A percentile compares a stretch with the other conserved stretches of the same genome.
Evolutionary conservation across 129 eudicot genomes (phyloP).

Genomic region (Ambrosia trifida): DNA sequence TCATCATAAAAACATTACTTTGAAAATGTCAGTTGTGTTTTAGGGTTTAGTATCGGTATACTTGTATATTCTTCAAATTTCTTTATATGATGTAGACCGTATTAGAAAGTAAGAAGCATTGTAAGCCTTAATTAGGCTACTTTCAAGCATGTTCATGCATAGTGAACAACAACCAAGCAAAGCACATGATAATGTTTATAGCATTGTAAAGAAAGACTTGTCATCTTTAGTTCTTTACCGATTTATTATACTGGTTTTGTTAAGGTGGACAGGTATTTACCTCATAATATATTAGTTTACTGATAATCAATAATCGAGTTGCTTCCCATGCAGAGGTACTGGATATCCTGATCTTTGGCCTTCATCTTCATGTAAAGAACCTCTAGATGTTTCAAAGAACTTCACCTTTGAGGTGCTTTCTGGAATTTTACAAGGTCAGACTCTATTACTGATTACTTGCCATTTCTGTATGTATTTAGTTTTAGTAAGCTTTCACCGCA

Average conservation of each 20-base stretch:
- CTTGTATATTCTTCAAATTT: background rate
- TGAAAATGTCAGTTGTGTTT: background rate
- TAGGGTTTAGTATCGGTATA: no score
- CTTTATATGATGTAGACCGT: background rate
- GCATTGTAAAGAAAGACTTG: background rate
- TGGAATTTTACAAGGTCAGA: slow-evolving; percentile 77
- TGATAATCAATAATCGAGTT: slow-evolving; percentile 14
- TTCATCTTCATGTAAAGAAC: slow-evolving; percentile 82
- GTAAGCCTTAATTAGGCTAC: background rate
- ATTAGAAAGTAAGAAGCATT: background rate
- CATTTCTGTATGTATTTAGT: background rate
- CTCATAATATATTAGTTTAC: slow-evolving; percentile 5
- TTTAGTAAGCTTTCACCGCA: background rate
- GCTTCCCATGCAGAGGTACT: slow-evolving; percentile 66
- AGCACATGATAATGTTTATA: background rate
- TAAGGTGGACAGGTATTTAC: background rate
- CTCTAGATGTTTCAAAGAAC: slow-evolving; percentile 89
- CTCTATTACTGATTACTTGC: slow-evolving; percentile 1
- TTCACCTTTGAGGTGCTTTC: slow-evolving; percentile 83
- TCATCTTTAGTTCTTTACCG: background rate
- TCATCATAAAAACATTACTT: background rate
- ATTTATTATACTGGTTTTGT: background rate
- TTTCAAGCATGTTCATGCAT: slow-evolving; percentile 1
- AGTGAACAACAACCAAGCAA: background rate
- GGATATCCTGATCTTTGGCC: slow-evolving; percentile 99